Percentiles rank a stretch among this genome's conserved stretches.
phyloP scores from a whole-genome alignment of 2,329 filamentous ascomycete genomes.

The Exophiala lecanii-corni region DNA sequence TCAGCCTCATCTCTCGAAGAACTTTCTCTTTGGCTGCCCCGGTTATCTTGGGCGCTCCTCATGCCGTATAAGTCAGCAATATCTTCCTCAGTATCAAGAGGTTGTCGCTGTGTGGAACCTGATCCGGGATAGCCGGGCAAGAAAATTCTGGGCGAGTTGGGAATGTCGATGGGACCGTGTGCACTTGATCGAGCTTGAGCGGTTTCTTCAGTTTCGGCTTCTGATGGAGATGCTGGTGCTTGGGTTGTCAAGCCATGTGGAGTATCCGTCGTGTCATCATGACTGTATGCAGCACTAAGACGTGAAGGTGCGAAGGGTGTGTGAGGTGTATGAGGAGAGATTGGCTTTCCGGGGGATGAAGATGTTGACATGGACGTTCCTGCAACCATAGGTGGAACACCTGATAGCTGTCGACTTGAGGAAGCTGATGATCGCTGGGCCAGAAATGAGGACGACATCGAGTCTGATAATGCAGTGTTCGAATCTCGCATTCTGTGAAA shows the following conservation, averaged over 20 bases:
- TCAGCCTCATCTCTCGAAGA: conserved; percentile 7
- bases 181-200: conserved; percentile 31
- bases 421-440: conserved; percentile 78
- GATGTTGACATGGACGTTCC: conserved; percentile 74
- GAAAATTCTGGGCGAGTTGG: conserved; percentile 42
- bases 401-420: conserved; percentile 66
- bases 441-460: conserved; percentile 83
- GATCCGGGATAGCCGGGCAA: conserved; percentile 40
- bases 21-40: conserved; percentile 11
- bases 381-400: conserved; percentile 56
- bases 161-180: conserved; percentile 44
- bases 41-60: conserved; percentile 35
- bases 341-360: conserved; percentile 82
- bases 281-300: conserved; percentile 73
- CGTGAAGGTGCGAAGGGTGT: conserved; percentile 90
- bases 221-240: conserved; percentile 30
- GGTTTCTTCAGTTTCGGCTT: conserved; percentile 34
- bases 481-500: conserved; percentile 88
- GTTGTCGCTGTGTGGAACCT: conserved; percentile 40
- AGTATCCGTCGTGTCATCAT: conserved; percentile 32
- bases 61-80: conserved; percentile 43
- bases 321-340: conserved; percentile 86
- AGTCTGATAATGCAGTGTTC: conserved; percentile 83
- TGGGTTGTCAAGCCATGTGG: conserved; percentile 30
- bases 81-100: conserved; percentile 33